Percentiles rank a stretch among this genome's conserved stretches.
Evolutionary conservation across 306 rosid species (phyloP).

Genomic region (Acmispon strigosus): DNA sequence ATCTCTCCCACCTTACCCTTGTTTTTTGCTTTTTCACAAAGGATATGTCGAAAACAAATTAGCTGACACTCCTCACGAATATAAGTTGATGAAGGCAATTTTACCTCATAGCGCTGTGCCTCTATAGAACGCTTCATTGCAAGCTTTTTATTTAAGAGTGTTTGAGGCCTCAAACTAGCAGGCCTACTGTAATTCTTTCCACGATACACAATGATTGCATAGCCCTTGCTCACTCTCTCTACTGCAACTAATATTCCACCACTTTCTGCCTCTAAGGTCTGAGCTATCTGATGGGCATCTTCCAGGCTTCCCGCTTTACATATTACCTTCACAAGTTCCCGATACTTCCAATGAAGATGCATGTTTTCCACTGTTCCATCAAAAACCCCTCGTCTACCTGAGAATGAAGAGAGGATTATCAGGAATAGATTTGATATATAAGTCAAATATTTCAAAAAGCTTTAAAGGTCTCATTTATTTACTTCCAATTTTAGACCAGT

Average conservation of each 20-base stretch:
- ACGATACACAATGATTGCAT: slow-evolving; percentile 80
- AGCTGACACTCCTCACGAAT: background rate
- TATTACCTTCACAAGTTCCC: slow-evolving; percentile 88
- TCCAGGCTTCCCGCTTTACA: slow-evolving; percentile 35
- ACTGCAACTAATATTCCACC: slow-evolving; percentile 89
- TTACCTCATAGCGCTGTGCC: slow-evolving; percentile 83
- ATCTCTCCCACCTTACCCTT: background rate
- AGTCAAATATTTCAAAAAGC: slow-evolving; percentile 5
- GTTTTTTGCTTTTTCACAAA: background rate
- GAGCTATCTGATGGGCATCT: slow-evolving; percentile 56
- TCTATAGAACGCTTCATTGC: slow-evolving; percentile 77
- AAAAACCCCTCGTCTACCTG: slow-evolving; percentile 86
- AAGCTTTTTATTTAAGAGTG: slow-evolving; percentile 64
- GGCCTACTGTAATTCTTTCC: slow-evolving; percentile 92
- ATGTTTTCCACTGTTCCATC: slow-evolving; percentile 94
- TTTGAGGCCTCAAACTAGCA: slow-evolving; percentile 68
- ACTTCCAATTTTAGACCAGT: slow-evolving; percentile 11
- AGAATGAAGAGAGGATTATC: slow-evolving; percentile 18
- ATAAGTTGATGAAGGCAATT: slow-evolving; percentile 8
- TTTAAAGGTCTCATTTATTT: slow-evolving; percentile 2
- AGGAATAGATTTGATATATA: background rate
- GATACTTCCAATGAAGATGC: slow-evolving; percentile 99
- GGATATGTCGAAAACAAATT: slow-evolving; percentile 16
- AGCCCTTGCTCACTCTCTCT: slow-evolving; percentile 71
- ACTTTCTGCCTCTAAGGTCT: slow-evolving; percentile 79